phyloP scores from a whole-genome alignment of 2,329 filamentous ascomycete genomes.

The Aspergillus sp. region DNA sequence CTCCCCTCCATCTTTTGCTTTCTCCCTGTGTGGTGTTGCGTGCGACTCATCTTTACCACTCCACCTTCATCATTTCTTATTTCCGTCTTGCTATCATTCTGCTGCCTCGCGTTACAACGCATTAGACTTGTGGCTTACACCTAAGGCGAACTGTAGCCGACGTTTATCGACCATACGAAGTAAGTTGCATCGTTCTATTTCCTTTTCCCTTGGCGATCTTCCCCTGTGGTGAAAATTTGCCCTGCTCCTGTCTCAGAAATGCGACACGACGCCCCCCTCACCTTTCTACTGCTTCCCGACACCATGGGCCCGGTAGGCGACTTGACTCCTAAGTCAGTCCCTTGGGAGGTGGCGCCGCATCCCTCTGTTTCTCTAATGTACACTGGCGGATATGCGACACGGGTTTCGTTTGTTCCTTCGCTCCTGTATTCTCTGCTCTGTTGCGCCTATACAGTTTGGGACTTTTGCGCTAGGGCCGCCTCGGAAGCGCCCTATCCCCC shows the following conservation, averaged over 20 bases:
- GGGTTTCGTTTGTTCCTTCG: not conserved
- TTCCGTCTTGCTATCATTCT: constrained; percentile 6
- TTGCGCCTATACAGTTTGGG: constrained; percentile 9
- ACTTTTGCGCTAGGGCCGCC: constrained; percentile 12
- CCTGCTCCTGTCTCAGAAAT: not conserved
- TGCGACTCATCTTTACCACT: constrained; percentile 4
- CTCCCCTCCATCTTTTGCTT: constrained; percentile 3
- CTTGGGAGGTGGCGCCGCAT: not conserved
- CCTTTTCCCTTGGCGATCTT: constrained; percentile 5
- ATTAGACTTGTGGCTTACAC: constrained; percentile 20
- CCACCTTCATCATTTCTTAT: constrained; percentile 12
- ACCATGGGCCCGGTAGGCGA: not conserved
- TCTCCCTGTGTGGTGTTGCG: constrained; percentile 3
- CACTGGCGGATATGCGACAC: not conserved
- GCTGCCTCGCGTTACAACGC: constrained; percentile 14
- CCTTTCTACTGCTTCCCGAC: not conserved
- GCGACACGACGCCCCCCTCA: not conserved
- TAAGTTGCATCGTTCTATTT: constrained; percentile 33
- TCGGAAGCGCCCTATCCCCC: constrained; percentile 10
- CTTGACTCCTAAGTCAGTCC: not conserved
- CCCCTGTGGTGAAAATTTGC: not conserved
- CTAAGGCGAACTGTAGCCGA: constrained; percentile 38
- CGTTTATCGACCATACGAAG: constrained; percentile 49
- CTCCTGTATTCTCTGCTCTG: not conserved
- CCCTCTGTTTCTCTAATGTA: not conserved